Evolutionary conservation across 305 asterid species (phyloP), one percentile per base, ranked within the genome.

Genomic region (Solanum chacoense): DNA sequence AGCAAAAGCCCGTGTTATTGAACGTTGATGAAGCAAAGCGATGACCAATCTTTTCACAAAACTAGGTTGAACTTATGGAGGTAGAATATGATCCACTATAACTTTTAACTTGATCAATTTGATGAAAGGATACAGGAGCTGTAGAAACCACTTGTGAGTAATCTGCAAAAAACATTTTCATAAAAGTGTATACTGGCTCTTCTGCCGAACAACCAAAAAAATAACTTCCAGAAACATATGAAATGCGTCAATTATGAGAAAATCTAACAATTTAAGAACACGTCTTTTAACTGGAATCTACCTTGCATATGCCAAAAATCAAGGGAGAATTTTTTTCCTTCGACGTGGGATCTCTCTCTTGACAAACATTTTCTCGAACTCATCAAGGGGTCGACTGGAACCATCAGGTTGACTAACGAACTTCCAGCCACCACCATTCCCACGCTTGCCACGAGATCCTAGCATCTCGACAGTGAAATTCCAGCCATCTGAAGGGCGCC

Each of bases 401-500:
- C 99, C 99, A 89, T 96, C 95, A 35, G 96, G 96, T 89, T 89
- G 89, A 78, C 99, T 97, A 38, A 96, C 67, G 34, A 97, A 96
- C 91, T 97, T 97, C 95, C 93, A 91, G 76, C 99, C 99, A 26
- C 99, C 99, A 29, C 98, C 96, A 89, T 91, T 91, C 42, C 99
- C 98, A 35, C 98, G 97, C 93, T 95, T 97, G 89, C 92, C 95
- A 32, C 88, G 90, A n/a, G 91, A 45, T 28, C 99, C 99, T 11
- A 96, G 91, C 91, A 94, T 95, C 97, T 97, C 99, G 80, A 97
- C 98, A 88, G 86, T 96, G 84, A 96, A 93, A 86, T 93, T 93
- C 99, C 99, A 97, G 35, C 99, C 99, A 87, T 92, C 92, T 9
- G 95, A 74, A 32, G 99, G 98, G 59, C 99, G 98, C 91, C 95